Base-by-base conservation (phyloP, 1,284 basidiomycete genomes). In the Ganoderma lingzhi region DNA sequence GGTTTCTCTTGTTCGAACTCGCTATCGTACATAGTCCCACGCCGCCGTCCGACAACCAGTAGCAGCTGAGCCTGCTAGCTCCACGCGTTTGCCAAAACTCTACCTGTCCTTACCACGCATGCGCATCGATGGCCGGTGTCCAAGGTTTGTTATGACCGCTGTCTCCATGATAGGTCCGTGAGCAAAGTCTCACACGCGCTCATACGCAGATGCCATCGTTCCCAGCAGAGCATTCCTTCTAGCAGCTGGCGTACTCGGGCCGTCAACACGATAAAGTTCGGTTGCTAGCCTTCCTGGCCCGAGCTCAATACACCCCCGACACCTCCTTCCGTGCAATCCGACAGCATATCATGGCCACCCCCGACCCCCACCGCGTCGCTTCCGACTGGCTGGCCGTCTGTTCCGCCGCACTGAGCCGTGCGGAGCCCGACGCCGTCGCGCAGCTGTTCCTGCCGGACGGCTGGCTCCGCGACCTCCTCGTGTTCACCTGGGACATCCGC, bases 401-500 rank as follows among this genome's bases (percentile, higher is more conserved):
- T 71, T 75, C 83, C 28, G 61, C 76, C 5, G 77, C 82, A 3
- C 73, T 83, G 48, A 76, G 75, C 44, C 72, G 79, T 0, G 75
- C 74, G 58, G 77, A 89, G 63, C 75, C 80, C 12, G 74, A 80
- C 5, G 78, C 73, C 0, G 70, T 85, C 44, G 71, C 76, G 4
- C 63, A 76, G 23, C 78, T 85, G 30, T 81, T 88, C 67, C 76
- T 83, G 14, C 79, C 82, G 0, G 81, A 85, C 58, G 83, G 85
- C 2, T 83, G 82, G 77, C 86, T 87, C 85, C 81, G 88, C 35
- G 90, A 91, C 76, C 82, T 88, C 70, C 82, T 90, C n/a, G 82
- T 88, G 0, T 81, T 90, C 61, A 88, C 89, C 6, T 91, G 88
- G 88, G 85, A 89, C 74, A 85, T 89, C 69, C 86, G 90, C 44